Percentiles rank a stretch among this genome's conserved stretches.
These are phyloP conservation scores for Strobilomyces dryophilus DNA, from an alignment of 768 basidiomycete species.

Conservation along the genomic window DNA sequence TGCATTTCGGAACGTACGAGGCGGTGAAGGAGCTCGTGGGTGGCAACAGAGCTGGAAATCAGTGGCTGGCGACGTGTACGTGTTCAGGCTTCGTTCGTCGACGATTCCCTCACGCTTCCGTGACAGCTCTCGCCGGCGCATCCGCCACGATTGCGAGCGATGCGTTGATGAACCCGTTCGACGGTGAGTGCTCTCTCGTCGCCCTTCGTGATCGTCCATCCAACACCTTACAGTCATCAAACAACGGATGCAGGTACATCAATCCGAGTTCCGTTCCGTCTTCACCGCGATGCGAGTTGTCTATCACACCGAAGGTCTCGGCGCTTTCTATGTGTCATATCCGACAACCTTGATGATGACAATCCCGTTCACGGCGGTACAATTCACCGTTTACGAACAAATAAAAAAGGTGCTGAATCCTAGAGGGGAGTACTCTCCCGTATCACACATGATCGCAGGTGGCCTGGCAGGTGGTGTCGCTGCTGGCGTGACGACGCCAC, in stretches of 20 bases:
- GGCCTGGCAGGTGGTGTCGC: conserved; percentile 92
- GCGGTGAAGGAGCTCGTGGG: conserved; percentile 90
- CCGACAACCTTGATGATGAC: conserved; percentile 96
- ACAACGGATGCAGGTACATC: conserved; percentile 98
- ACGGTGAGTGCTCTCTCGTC: conserved; percentile 57
- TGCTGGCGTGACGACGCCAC: conserved; percentile 91
- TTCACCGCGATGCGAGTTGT: conserved; percentile 82
- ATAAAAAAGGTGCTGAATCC: conserved; percentile 87
- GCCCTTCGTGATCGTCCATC: conserved; percentile 5
- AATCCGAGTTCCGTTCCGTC: conserved; percentile 87
- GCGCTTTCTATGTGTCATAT: conserved; percentile 97
- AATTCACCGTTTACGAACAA: conserved; percentile 95
- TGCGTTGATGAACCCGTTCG: conserved; percentile 99
- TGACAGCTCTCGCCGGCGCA: conserved; percentile 84
- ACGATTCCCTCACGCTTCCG: conserved; percentile 12
- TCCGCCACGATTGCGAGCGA: conserved; percentile 93
- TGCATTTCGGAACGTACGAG: conserved; percentile 96
- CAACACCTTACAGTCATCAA: conserved; percentile 74
- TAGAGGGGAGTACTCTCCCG: conserved; percentile 81
- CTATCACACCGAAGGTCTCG: conserved; percentile 78
- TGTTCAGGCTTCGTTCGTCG: conserved; percentile 13
- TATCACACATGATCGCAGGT: conserved; percentile 88
- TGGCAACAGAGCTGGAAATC: conserved; percentile 72
- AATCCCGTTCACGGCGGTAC: conserved; percentile 97
- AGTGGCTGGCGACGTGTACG: conserved; percentile 87